These are phyloP conservation scores for Melampsora americana DNA, from an alignment of 1,284 basidiomycete genomes.

Conservation along the genomic window DNA sequence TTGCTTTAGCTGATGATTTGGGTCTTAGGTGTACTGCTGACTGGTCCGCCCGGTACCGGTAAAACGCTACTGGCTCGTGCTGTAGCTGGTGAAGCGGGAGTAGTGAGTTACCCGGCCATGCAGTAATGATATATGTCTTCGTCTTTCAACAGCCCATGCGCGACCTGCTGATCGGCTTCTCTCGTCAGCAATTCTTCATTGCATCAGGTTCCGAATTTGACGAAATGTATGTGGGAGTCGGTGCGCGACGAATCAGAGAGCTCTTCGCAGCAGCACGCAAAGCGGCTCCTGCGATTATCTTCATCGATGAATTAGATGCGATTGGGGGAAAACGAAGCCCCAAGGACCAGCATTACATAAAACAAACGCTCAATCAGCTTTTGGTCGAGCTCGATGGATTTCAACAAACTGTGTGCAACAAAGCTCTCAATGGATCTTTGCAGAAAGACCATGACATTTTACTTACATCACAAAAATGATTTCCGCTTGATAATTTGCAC, in stretches of 20 bases:
- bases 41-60: slow-evolving; percentile 69
- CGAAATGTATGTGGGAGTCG: slow-evolving; percentile 92
- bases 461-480: not conserved
- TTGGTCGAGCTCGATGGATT: slow-evolving; percentile 95
- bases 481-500: slow-evolving; percentile 6
- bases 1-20: not conserved
- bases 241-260: slow-evolving; percentile 92
- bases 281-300: slow-evolving; percentile 90
- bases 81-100: slow-evolving; percentile 93
- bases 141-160: too few relatives aligned
- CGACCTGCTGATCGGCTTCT: slow-evolving; percentile 47
- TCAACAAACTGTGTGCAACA: slow-evolving; percentile 71
- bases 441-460: not conserved
- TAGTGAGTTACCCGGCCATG: slow-evolving; percentile 55
- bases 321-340: slow-evolving; percentile 86
- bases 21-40: slow-evolving; percentile 49
- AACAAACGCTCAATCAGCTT: slow-evolving; percentile 81
- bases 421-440: not conserved
- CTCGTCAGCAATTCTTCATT: slow-evolving; percentile 66
- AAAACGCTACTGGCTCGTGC: slow-evolving; percentile 95
- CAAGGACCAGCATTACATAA: slow-evolving; percentile 67
- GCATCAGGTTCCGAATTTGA: slow-evolving; percentile 83
- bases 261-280: slow-evolving; percentile 92
- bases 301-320: slow-evolving; percentile 89
- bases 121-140: too few relatives aligned